Base-by-base conservation (phyloP, 202 grass and related monocot genomes). In the Hordeum pubiflorum region DNA sequence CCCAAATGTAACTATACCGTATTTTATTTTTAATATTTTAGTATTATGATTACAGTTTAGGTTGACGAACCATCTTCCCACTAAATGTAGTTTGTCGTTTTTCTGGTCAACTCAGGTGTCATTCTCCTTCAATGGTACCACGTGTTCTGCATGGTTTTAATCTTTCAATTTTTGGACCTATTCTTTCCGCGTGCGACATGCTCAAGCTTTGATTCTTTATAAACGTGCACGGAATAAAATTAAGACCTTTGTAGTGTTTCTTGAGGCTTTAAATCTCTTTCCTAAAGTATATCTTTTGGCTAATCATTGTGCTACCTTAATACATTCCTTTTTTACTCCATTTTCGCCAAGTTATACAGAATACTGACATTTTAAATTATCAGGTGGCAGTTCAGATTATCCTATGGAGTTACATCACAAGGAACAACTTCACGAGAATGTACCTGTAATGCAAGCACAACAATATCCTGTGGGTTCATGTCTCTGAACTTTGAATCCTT, bases 341-440 rank as follows among this genome's bases (percentile, higher is more conserved):
- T 63, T 66, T 80, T 64, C 14, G 23, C 20, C 46, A 52, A 69
- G 6, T 73, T 83, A 20, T 50, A 11, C 18, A 44, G 3, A 59
- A 7, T 77, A 37, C 83, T 84, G 68, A 80, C 85, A 40, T 62
- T 52, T 88, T 9, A 4, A 67, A 38, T 69, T 67, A 74, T 75
- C 87, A 95, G 96, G 96, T 76, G 84, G 87, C 85, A 88, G 76
- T 63, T 81, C 92, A 41, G 92, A 99, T 81, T 95, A 92, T 88
- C 82, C 86, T 66, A 84, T 93, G 90, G 92, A 99, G 77, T 85
- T 99, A 79, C 94, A 91, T 89, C 96, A 95, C 74, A 99, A 99
- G 76, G 96, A 95, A 78, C 96, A 98, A 74, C 90, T 93, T 83
- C 92, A 95, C 36, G 92, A 99, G 6, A 99, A 91, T 85, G 81